Evolutionary conservation across 1,139 yeast genomes (phyloP).

Genomic region (Kodamaea sp.): DNA sequence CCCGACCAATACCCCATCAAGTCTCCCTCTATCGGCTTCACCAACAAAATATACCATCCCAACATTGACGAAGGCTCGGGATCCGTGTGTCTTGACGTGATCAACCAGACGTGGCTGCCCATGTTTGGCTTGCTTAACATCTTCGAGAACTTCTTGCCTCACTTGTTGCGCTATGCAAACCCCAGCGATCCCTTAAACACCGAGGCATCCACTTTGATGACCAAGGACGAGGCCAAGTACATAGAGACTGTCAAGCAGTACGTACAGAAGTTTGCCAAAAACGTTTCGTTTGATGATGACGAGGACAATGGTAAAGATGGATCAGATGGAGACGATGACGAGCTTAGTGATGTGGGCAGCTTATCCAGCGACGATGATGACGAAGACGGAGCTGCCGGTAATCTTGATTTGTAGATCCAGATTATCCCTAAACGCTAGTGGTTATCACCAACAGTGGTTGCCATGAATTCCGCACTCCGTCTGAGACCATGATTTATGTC

Average conservation of each 20-base stretch:
- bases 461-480: slow-evolving; percentile 1
- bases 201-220: slow-evolving; percentile 83
- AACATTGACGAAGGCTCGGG: slow-evolving; percentile 91
- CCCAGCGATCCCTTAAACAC: slow-evolving; percentile 93
- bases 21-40: slow-evolving; percentile 94
- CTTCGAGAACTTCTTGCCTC: slow-evolving; percentile 92
- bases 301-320: slow-evolving; percentile 37
- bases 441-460: background rate
- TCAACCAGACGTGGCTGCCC: slow-evolving; percentile 98
- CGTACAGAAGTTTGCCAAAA: slow-evolving; percentile 70
- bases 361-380: slow-evolving; percentile 51
- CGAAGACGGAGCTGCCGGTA: slow-evolving; percentile 18
- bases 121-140: slow-evolving; percentile 92
- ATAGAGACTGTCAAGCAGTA: slow-evolving; percentile 70
- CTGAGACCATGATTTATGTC: background rate
- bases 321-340: slow-evolving; percentile 41
- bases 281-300: slow-evolving; percentile 36
- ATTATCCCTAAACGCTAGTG: no score
- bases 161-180: slow-evolving; percentile 86
- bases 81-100: slow-evolving; percentile 92
- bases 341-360: slow-evolving; percentile 51
- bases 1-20: slow-evolving; percentile 96
- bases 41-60: slow-evolving; percentile 90
- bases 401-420: slow-evolving; percentile 9
- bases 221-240: slow-evolving; percentile 69